Percentiles rank a stretch among this genome's conserved stretches.
phyloP scores from a whole-genome alignment of 768 basidiomycete genomes.

The Lactifluus pinguis region DNA sequence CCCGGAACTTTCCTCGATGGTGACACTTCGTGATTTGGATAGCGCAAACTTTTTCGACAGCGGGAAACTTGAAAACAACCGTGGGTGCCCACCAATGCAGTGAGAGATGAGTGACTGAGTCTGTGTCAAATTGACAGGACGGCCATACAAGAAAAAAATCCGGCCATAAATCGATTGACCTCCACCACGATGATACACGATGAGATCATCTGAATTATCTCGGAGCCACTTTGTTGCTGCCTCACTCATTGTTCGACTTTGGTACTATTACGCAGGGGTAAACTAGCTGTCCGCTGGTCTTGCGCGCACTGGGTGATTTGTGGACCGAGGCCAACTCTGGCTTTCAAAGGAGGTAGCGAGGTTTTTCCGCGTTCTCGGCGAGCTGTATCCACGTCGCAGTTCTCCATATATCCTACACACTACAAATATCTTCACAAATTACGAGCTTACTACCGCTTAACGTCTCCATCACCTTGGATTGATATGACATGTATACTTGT shows the following conservation, averaged over 20 bases:
- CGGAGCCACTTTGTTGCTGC: neutral
- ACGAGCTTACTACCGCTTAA: neutral
- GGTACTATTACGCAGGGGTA: neutral
- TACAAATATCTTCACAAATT: neutral
- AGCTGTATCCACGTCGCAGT: neutral
- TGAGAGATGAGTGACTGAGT: neutral
- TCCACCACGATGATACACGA: neutral
- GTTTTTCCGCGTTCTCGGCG: neutral
- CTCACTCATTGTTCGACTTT: neutral
- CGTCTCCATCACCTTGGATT: neutral
- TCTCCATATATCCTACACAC: neutral
- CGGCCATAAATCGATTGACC: neutral
- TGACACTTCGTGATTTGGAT: conserved; percentile 5
- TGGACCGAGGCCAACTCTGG: neutral
- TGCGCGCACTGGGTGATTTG: neutral
- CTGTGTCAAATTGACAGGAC: neutral
- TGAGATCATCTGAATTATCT: neutral
- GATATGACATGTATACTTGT: neutral
- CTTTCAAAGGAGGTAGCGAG: too few species aligned
- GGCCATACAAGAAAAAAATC: conserved; percentile 6
- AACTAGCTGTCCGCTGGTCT: neutral
- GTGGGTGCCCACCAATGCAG: neutral
- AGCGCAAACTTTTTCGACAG: conserved; percentile 3
- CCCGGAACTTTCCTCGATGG: neutral
- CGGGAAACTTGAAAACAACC: neutral